Evolutionary conservation across 805 yeast species (phyloP), one percentile per base, ranked within the genome.

Genomic region (Tanozyma kutaoensis): DNA sequence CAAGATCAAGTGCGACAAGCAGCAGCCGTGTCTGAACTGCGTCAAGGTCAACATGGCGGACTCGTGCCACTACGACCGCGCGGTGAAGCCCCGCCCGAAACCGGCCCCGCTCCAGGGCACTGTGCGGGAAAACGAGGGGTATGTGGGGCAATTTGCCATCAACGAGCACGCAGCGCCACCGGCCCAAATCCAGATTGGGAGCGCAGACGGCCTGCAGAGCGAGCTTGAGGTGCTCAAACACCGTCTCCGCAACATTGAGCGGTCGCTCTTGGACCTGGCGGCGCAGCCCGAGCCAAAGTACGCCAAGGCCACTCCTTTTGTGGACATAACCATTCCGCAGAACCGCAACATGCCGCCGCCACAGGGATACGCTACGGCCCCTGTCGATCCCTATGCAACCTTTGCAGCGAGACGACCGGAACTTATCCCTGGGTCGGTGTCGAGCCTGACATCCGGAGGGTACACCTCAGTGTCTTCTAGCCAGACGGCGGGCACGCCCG

Each of bases 1-100:
- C 23, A 54, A 54, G 34, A 43, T 53, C 35, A 50, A 45, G 26
- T 54, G 60, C 33, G 55, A 54, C 31, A 37, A 46, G 20, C 33
- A 36, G 12, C 23, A 34, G 23, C 53, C 53, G 2, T 48, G 53
- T 22, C 39, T 42, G n/a, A 38, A 47, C 15, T 48, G 53, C 26
- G 39, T 44, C 14, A 38, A 38, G 26, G 31, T 38, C 24, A 37
- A 43, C 23, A 27, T 32, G 12, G 38, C 39, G 7, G 30, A 30
- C 20, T 26, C 36, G 9, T 46, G 52, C 20, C 27, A 32, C 8
- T 46, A 46, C 22, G 50, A 46, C 11, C 20, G n/a, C n/a, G n/a
- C n/a, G n/a, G n/a, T n/a, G n/a, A n/a, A n/a, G n/a, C n/a, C n/a
- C n/a, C n/a, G n/a, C n/a, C n/a, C n/a, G n/a, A n/a, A n/a, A n/a